phyloP scores from a whole-genome alignment of 225 moss, liverwort and hornwort species.

The Pseudoscleropodium purum region DNA sequence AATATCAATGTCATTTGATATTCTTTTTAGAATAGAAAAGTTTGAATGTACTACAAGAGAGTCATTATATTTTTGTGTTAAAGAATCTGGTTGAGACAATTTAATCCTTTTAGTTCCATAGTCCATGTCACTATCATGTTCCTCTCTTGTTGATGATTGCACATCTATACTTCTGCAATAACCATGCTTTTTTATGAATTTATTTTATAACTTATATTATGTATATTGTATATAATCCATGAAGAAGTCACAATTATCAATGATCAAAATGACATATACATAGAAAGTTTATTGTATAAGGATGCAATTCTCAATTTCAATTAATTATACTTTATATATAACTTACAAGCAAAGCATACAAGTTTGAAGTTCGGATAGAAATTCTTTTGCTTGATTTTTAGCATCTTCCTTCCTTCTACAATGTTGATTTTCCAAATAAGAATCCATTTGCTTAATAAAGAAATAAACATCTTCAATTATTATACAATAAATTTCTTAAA shows the following conservation, averaged over 20 bases:
- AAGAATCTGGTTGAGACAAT: neutral
- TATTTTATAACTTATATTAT: neutral
- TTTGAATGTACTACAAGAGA: conserved; percentile 18
- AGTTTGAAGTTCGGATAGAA: conserved; percentile 45
- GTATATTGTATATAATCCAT: neutral
- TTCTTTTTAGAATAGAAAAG: conserved; percentile 26
- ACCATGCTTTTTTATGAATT: neutral
- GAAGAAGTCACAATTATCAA: neutral
- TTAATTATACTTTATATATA: neutral
- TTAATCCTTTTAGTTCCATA: conserved; percentile 27
- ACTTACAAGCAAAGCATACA: conserved; percentile 54
- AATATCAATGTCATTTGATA: conserved; percentile 46
- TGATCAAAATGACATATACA: neutral
- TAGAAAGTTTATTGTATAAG: neutral
- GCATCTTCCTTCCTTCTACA: conserved; percentile 54
- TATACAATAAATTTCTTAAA: neutral
- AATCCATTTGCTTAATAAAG: neutral
- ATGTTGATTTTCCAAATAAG: neutral
- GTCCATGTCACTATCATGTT: conserved; percentile 25
- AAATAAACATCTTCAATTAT: neutral
- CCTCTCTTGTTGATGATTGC: conserved; percentile 14
- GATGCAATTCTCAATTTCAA: neutral
- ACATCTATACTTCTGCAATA: conserved; percentile 22
- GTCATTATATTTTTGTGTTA: conserved; percentile 33
- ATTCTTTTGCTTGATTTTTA: conserved; percentile 54